A percentile compares a stretch with the other conserved stretches of the same genome.
These are phyloP conservation scores for Thelonectria discophora DNA, from an alignment of 2,329 filamentous ascomycete genomes.

Conservation along the genomic window DNA sequence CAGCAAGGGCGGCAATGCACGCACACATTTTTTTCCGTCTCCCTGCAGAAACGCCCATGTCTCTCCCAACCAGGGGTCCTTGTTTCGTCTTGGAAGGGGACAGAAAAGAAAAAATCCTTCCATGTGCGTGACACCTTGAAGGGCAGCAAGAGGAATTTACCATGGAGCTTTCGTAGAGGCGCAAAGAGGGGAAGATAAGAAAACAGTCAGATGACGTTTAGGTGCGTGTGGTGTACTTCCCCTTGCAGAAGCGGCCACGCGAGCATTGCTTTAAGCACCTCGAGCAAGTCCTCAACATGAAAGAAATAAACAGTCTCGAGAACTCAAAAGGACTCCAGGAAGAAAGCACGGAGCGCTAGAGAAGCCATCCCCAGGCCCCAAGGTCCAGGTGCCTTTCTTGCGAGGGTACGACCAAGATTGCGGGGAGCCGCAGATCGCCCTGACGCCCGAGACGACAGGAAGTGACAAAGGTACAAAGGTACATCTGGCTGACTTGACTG, in stretches of 20 bases:
- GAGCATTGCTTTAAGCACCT: too few relatives aligned
- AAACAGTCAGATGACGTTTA: slow-evolving; percentile 14
- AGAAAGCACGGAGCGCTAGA: slow-evolving; percentile 21
- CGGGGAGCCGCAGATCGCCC: too few relatives aligned
- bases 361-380: slow-evolving; percentile 8
- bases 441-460: too few relatives aligned
- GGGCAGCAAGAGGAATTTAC: too few relatives aligned
- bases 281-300: not conserved
- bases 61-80: slow-evolving; percentile 28
- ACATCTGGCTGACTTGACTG: too few relatives aligned
- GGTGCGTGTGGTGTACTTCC: not conserved
- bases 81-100: not conserved
- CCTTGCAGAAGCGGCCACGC: too few relatives aligned
- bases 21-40: too few relatives aligned
- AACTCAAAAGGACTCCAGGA: not conserved
- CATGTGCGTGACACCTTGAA: slow-evolving; percentile 13
- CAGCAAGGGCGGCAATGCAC: too few relatives aligned
- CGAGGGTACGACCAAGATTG: too few relatives aligned
- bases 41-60: slow-evolving; percentile 13
- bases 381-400: slow-evolving; percentile 21
- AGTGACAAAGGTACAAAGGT: too few relatives aligned
- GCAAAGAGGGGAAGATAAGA: too few relatives aligned
- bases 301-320: not conserved
- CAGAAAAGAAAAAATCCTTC: slow-evolving; percentile 2
- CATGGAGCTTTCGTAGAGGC: too few relatives aligned